A percentile compares a stretch with the other conserved stretches of the same genome.
Evolutionary conservation across 75 land plant genomes (phyloP).

Genomic region (Larix kaempferi): DNA sequence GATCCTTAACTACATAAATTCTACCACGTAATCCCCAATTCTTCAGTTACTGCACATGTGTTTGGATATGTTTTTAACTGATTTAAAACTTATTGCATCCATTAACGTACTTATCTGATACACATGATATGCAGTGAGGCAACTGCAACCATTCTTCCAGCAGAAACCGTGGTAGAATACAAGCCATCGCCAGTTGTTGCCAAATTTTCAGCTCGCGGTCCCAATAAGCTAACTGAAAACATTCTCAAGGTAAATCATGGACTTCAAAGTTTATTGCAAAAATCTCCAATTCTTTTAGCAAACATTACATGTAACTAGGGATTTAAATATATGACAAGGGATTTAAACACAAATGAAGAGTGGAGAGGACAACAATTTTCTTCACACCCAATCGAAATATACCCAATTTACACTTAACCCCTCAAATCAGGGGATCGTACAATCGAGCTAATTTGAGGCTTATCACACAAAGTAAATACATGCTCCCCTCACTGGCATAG

Average conservation of each 20-base stretch:
- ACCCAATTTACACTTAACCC: too few species aligned
- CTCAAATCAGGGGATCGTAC: too few species aligned
- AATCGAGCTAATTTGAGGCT: too few species aligned
- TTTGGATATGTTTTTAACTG: background rate
- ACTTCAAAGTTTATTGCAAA: too few species aligned
- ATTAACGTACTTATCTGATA: background rate
- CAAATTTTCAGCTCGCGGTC: conserved; percentile 57
- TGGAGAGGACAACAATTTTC: too few species aligned
- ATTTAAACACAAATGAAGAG: too few species aligned
- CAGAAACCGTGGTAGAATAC: conserved; percentile 3
- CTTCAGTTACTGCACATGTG: background rate
- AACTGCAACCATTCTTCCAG: conserved; percentile 1
- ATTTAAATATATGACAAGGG: too few species aligned
- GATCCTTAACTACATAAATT: conserved; percentile 29
- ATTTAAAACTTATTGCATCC: background rate
- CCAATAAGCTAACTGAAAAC: conserved; percentile 29
- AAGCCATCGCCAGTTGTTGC: conserved; percentile 62
- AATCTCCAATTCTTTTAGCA: too few species aligned
- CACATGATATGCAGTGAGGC: background rate
- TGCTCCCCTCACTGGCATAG: too few species aligned
- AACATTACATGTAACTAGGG: too few species aligned
- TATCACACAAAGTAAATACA: too few species aligned
- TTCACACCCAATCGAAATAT: too few species aligned
- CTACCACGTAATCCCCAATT: conserved; percentile 15
- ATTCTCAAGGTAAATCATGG: conserved; percentile 30